A percentile compares a stretch with the other conserved stretches of the same genome.
These are phyloP conservation scores for Collybia nuda DNA, from an alignment of 768 basidiomycete species.

Conservation along the genomic window DNA sequence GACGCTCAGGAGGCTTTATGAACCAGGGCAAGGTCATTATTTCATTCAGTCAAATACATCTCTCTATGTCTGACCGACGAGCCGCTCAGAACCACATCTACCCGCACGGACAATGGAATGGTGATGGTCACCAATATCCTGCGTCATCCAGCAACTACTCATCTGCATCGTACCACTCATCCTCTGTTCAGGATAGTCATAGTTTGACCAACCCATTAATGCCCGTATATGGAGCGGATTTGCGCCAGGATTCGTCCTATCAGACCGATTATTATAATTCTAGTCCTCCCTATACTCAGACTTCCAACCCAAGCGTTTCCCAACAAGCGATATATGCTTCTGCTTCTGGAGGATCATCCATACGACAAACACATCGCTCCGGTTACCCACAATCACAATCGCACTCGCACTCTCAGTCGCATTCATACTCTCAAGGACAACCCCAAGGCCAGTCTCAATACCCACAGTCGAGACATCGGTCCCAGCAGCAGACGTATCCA, in stretches of 20 bases:
- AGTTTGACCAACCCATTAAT: constrained; percentile 20
- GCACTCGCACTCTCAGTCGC: constrained; percentile 36
- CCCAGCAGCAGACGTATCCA: constrained; percentile 38
- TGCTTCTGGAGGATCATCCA: constrained; percentile 22
- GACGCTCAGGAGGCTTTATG: constrained; percentile 24
- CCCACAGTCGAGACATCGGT: constrained; percentile 35
- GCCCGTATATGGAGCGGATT: constrained; percentile 15
- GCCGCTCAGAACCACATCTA: constrained; percentile 29
- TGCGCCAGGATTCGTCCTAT: constrained; percentile 7
- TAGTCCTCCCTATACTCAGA: constrained; percentile 18
- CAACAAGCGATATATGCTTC: constrained; percentile 14
- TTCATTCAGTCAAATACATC: constrained; percentile 6
- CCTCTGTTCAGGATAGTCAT: constrained; percentile 14
- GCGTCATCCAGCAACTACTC: constrained; percentile 21
- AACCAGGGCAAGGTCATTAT: constrained; percentile 20
- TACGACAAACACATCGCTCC: constrained; percentile 29
- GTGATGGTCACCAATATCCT: constrained; percentile 29
- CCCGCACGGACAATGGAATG: constrained; percentile 35
- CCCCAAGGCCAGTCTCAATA: constrained; percentile 27
- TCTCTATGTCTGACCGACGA: constrained; percentile 28
- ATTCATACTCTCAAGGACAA: constrained; percentile 26
- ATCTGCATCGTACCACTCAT: constrained; percentile 20
- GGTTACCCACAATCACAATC: constrained; percentile 30
- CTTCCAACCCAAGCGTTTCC: constrained; percentile 4
- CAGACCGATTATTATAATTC: constrained; percentile 20